These are phyloP conservation scores for Ascochyta lentis DNA, from an alignment of 2,329 filamentous ascomycete genomes.

Conservation along the genomic window DNA sequence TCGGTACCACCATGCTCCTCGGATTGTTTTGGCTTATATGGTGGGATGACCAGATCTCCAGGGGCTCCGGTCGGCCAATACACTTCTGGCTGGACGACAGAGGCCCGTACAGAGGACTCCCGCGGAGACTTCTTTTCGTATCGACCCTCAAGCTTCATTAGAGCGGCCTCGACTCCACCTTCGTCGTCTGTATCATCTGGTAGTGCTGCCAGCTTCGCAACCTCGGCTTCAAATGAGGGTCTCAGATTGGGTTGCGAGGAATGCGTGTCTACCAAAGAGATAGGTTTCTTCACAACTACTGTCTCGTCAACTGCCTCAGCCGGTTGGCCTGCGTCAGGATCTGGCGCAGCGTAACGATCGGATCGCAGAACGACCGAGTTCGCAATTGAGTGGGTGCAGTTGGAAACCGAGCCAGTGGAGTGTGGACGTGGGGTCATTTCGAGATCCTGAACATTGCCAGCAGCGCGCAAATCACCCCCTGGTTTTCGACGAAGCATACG, in stretches of 20 bases:
- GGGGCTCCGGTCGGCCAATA: constrained; percentile 33
- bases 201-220: constrained; percentile 84
- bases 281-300: constrained; percentile 33
- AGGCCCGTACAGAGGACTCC: constrained; percentile 28
- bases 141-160: constrained; percentile 90
- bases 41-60: constrained; percentile 22
- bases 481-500: constrained; percentile 56
- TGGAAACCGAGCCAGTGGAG: constrained; percentile 58
- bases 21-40: constrained; percentile 28
- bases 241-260: constrained; percentile 63
- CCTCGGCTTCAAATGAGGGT: constrained; percentile 85
- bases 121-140: constrained; percentile 62
- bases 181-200: constrained; percentile 80
- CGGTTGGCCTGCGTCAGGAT: constrained; percentile 15
- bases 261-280: constrained; percentile 58
- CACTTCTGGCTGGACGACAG: constrained; percentile 27
- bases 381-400: constrained; percentile 51
- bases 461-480: constrained; percentile 57
- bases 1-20: constrained; percentile 30
- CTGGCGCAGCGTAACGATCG: constrained; percentile 35
- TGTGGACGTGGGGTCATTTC: constrained; percentile 50
- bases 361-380: constrained; percentile 48
- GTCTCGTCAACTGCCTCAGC: constrained; percentile 21
- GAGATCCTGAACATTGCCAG: constrained; percentile 56
- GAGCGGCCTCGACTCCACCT: constrained; percentile 88